Percentiles rank a stretch among this genome's conserved stretches.
phyloP scores from a whole-genome alignment of 148 eudicot genomes.

The Vaccinium corymbosum region DNA sequence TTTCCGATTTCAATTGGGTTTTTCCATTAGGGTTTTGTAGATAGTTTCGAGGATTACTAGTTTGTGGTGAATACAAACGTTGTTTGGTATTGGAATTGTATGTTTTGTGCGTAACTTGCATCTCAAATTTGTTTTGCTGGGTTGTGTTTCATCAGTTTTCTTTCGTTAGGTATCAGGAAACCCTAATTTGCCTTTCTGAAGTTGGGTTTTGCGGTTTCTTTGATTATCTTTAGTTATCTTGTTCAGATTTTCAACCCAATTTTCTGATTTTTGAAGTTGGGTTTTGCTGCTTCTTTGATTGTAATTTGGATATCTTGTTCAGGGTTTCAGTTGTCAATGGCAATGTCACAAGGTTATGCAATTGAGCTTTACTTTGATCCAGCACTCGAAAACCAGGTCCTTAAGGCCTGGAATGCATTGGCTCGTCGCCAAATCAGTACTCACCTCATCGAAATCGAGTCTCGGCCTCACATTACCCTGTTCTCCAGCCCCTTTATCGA shows the following conservation, averaged over 20 bases:
- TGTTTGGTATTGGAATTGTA: not conserved
- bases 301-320: not conserved
- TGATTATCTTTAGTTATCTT: not conserved
- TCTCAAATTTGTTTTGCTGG: conserved; percentile 1
- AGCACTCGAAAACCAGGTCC: conserved; percentile 84
- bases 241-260: not conserved
- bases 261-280: not conserved
- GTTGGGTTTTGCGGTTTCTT: not conserved
- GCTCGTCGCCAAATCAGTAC: conserved; percentile 90
- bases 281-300: not conserved
- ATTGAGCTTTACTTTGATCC: conserved; percentile 89
- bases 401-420: conserved; percentile 82
- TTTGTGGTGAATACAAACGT: not conserved
- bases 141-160: not conserved
- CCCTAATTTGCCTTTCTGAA: not conserved
- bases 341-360: conserved; percentile 77
- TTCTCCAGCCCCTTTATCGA: conserved; percentile 51
- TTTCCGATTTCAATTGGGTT: conserved; percentile 16
- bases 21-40: not conserved
- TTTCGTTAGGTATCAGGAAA: not conserved
- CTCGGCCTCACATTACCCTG: conserved; percentile 88
- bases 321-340: conserved; percentile 2
- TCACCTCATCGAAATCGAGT: conserved; percentile 83
- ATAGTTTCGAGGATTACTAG: not conserved
- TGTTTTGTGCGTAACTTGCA: not conserved